Evolutionary conservation across 2,329 filamentous ascomycete genomes (phyloP), one percentile per base, ranked within the genome.

Genomic region (Sporothrix humicola): DNA sequence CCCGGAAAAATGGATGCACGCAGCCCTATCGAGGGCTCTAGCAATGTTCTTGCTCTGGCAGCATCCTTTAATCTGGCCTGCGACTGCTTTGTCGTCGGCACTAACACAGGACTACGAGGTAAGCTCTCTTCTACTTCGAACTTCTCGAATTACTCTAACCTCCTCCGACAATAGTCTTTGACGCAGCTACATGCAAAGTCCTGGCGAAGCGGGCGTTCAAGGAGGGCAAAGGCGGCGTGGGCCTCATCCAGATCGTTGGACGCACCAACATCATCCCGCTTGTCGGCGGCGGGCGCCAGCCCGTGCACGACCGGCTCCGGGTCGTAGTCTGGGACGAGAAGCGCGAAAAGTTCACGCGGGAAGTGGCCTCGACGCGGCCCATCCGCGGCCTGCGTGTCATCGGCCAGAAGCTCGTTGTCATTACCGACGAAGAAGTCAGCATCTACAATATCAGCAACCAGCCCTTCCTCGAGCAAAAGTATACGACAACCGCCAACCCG

Each of bases 271-370:
- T 95, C 81, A 86, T 98, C 50, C 95, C 93, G 42, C 87, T 98
- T 10, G 94, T 98, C 72, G 95, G 95, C 76, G 95, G 95, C 77
- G 94, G 96, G 68, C 92, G 89, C 78, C 90, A 91, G 74, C 94
- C 95, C 71, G 95, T 95, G 79, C 96, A 94, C 78, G 91, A 94
- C 15, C 92, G 92, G 80, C 97, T 95, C 82, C 97, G 97, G 86
- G 26, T 73, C 26, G 59, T 69, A 58, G 93, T 98, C 78, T 98
- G 95, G 95, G 95, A 99, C 81, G 94, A 97, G 78, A 87, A 89
- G 75, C 93, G 92, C 77, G 90, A 92, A 75, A 92, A 91, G 76
- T 82, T 85, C 9, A 90, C 91, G 8, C 87, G 93, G 15, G 92
- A 95, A 76, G 92, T 98, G 78, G 92, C 95, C 73, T 91, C 95